phyloP scores from a whole-genome alignment of 495 filamentous ascomycete genomes.

The Aspergillus taichungensis region DNA sequence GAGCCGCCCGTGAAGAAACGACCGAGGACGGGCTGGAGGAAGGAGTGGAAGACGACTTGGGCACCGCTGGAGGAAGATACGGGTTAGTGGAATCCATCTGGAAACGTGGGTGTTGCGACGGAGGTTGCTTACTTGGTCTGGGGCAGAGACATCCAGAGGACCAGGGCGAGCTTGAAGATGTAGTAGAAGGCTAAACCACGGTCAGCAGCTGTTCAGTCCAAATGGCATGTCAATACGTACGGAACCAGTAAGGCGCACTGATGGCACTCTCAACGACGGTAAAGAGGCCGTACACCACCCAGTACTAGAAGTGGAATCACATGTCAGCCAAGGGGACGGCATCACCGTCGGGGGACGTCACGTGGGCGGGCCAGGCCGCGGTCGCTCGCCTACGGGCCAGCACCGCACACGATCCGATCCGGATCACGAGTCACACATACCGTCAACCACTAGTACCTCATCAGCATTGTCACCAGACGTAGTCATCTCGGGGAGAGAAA shows the following conservation, averaged over 20 bases:
- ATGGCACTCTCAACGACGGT: slow-evolving; percentile 88
- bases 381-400: no score
- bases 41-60: slow-evolving; percentile 91
- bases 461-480: background rate
- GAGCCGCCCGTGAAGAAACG: slow-evolving; percentile 77
- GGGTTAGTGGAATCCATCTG: slow-evolving; percentile 9
- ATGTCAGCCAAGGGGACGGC: slow-evolving; percentile 13
- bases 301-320: slow-evolving; percentile 56
- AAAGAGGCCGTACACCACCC: slow-evolving; percentile 92
- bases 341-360: slow-evolving; percentile 5
- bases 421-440: slow-evolving; percentile 40
- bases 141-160: slow-evolving; percentile 96
- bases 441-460: slow-evolving; percentile 49
- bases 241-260: slow-evolving; percentile 98
- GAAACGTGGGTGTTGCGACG: background rate
- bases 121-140: slow-evolving; percentile 68
- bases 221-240: slow-evolving; percentile 37
- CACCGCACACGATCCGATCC: background rate
- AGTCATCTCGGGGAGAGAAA: slow-evolving; percentile 1
- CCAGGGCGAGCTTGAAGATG: slow-evolving; percentile 96
- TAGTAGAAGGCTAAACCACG: slow-evolving; percentile 83
- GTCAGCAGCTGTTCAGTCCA: background rate
- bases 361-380: no score
- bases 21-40: slow-evolving; percentile 82
- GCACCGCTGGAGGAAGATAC: slow-evolving; percentile 61